Evolutionary conservation across 2,329 filamentous ascomycete species (phyloP).

Genomic region (Rutstroemia sydowiana): DNA sequence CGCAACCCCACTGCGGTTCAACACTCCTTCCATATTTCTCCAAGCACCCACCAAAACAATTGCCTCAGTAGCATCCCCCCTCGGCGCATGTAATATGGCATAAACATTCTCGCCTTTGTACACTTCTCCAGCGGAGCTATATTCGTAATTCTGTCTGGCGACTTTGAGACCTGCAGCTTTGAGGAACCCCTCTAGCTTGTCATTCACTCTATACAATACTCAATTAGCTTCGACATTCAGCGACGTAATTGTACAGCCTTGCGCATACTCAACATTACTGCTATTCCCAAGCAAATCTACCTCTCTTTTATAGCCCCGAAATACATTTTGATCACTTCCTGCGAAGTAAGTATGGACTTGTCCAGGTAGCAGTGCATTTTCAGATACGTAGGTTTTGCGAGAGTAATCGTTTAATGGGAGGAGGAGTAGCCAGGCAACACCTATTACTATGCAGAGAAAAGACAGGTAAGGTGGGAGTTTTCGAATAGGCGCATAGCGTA

Average conservation of each 20-base stretch:
- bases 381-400: conserved; percentile 88
- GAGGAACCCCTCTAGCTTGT: conserved; percentile 69
- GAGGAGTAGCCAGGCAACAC: conserved; percentile 81
- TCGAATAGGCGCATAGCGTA: conserved; percentile 76
- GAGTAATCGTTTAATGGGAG: conserved; percentile 89
- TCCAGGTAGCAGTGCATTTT: conserved; percentile 90
- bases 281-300: conserved; percentile 54
- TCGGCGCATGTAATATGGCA: conserved; percentile 83
- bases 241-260: not conserved
- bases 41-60: conserved; percentile 88
- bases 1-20: conserved; percentile 83
- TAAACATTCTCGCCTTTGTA: conserved; percentile 86
- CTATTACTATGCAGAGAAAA: conserved; percentile 73
- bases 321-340: conserved; percentile 91
- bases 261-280: conserved; percentile 45
- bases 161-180: conserved; percentile 76
- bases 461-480: conserved; percentile 85
- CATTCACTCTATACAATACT: conserved; percentile 45
- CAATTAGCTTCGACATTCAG: conserved; percentile 29
- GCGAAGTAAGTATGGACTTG: conserved; percentile 98
- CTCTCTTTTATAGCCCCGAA: conserved; percentile 83
- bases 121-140: conserved; percentile 66
- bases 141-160: conserved; percentile 81
- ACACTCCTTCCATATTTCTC: conserved; percentile 68
- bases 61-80: conserved; percentile 93